Base-by-base conservation (phyloP, 1,284 basidiomycete genomes). In the Ceratobasidium sp. region DNA sequence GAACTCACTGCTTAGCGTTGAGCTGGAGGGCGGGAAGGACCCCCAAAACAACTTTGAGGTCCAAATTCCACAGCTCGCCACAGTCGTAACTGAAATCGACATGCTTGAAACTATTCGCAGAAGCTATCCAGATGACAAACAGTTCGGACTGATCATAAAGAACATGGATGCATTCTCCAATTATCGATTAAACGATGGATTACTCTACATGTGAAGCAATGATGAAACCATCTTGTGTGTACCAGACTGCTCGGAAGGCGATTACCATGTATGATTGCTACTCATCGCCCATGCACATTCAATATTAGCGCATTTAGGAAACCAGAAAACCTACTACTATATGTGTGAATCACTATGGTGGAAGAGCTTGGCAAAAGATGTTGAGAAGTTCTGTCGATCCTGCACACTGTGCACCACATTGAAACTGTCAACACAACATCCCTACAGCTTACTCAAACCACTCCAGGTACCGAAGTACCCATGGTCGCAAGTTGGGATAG, bases 281-380 rank as follows among this genome's bases (percentile, higher is more conserved):
- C 23, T 59, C 9, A 59, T 59, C 2, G 21, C 57, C 8, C 57
- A 47, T 36, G 33, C 33, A 36, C 33, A 36, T 11, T 36, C 33
- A 36, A 11, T 36, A 36, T 11, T 36, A 11, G 78, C 77, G 0
- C 77, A 81, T 68, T 69, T 79, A 0, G 78, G 79, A 0, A 39
- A 72, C 9, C n/a, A 21, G 0, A 80, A 80, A 69, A 80, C 78
- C 0, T 33, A 77, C 3, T 27, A 47, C 6, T 76, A 75, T 52
- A 68, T 80, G 5, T 50, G 75, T 6, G 74, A 75, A 5, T 62
- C 76, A 14, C 75, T 78, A 2, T 81, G 77, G 77, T 81, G 80
- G 80, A 71, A 74, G 47, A 59, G 1, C 33, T 7, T 16, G 57
- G 21, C 42, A 29, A 59, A 46, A 11, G 29, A 30, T 16, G 25